Percentiles rank a stretch among this genome's conserved stretches.
Conservation (phyloP, 257 asterid genomes). For the Solanum piurae region DNA sequence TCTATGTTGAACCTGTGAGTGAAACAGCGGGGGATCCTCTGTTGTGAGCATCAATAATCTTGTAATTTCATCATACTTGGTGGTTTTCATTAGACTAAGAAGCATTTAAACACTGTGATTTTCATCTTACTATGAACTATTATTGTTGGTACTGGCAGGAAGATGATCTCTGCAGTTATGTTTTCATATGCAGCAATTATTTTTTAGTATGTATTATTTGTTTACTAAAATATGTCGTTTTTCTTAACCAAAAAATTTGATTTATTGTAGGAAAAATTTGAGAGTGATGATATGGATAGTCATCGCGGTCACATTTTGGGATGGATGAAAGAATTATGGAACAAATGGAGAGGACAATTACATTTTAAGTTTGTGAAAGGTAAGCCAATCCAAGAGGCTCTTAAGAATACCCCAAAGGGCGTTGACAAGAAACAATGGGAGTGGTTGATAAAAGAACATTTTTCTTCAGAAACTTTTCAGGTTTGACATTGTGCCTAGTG, state of each 20-base stretch:
- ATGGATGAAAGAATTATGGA: not conserved
- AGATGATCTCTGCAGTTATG: not conserved
- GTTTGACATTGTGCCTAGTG: not conserved
- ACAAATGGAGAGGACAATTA: not conserved
- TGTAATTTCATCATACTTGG: not conserved
- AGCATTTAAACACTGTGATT: not conserved
- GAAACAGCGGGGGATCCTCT: not conserved
- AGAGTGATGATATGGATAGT: not conserved
- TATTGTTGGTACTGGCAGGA: not conserved
- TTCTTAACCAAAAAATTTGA: not conserved
- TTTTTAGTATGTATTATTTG: not conserved
- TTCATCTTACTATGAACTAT: not conserved
- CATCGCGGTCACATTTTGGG: not conserved
- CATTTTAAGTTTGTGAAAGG: not conserved
- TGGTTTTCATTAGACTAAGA: not conserved
- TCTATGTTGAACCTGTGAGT: not conserved
- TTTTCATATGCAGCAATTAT: not conserved
- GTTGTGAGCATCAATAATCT: not conserved
- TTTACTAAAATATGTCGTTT: not conserved
- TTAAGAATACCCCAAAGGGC: not conserved
- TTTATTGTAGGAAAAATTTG: not conserved
- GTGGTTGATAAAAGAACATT: not conserved
- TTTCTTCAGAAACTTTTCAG: not conserved
- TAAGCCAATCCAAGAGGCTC: not conserved
- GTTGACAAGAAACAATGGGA: not conserved